Base-by-base conservation (phyloP, 1,284 basidiomycete genomes). In the Ustilago loliicola region DNA sequence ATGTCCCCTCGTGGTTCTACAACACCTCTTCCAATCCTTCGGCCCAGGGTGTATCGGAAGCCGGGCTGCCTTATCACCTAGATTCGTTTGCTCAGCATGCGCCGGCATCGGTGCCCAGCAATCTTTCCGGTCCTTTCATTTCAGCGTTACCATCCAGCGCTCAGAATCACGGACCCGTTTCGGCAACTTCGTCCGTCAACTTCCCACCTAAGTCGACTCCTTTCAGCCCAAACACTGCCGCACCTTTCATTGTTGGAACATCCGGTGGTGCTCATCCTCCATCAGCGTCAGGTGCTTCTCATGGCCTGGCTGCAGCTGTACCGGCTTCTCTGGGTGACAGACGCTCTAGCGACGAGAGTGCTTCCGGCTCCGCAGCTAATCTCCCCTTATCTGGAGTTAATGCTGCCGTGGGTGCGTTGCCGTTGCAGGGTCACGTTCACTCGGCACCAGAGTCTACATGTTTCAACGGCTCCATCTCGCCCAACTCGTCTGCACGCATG, bases 1-100 rank as follows among this genome's bases (percentile, higher is more conserved):
- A 68, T 8, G 51, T 73, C 3, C 54, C 65, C 17, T 55, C 66
- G 8, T 73, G 71, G 71, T 61, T 73, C 54, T 73, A 65, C 54
- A 50, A 30, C n/a, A 30, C 40, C 19, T 13, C 65, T 27, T 61
- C 67, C 17, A 52, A 53, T 34, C 25, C 47, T 8, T 3, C 65
- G 2, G 8, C 55, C 1, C 61, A 63, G 8, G 47, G 9, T 29
- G 32, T 51, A 2, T 15, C 53, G 4, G 58, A 59, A 45, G 30
- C 57, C 5, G 53, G 10, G n/a, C 34, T 68, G 27, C 53, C 61
- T 10, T 73, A 64, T 21, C 61, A 60, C 11, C 42, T 73, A 25
- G 71, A 68, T 25, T 48, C 61, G 2, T 73, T 53, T 30, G 38
- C 65, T 21, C 58, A 56, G 38, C 65, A 61, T 27, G 56, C 52